phyloP scores from a whole-genome alignment of 805 yeast species.

The Metschnikowia proteae region DNA sequence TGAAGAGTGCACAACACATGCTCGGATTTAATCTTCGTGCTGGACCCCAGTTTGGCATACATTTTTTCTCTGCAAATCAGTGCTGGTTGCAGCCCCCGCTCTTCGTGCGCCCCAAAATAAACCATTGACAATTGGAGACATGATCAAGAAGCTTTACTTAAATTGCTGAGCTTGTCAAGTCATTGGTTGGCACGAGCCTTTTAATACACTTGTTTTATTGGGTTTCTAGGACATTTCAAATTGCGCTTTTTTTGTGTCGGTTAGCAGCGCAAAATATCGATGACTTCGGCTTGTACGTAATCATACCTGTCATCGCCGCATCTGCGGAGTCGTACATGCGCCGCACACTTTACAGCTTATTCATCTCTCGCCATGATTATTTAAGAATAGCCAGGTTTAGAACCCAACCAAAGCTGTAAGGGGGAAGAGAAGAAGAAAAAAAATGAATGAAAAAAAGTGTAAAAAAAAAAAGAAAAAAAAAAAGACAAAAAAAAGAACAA shows the following conservation, averaged over 20 bases:
- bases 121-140: too few species aligned
- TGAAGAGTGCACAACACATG: too few species aligned
- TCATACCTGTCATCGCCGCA: neutral
- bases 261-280: neutral
- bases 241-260: neutral
- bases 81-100: too few species aligned
- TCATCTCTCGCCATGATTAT: neutral
- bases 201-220: neutral
- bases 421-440: neutral
- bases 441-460: constrained; percentile 5
- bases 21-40: too few species aligned
- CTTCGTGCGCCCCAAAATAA: too few species aligned
- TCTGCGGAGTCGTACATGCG: neutral
- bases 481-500: constrained; percentile 8
- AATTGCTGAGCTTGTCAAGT: too few species aligned
- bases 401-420: neutral
- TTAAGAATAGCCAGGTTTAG: neutral
- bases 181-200: too few species aligned
- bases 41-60: too few species aligned
- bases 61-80: too few species aligned
- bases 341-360: neutral
- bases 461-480: constrained; percentile 9
- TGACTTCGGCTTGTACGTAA: neutral
- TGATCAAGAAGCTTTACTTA: too few species aligned
- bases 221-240: neutral